A percentile compares a stretch with the other conserved stretches of the same genome.
phyloP scores from a whole-genome alignment of 1,284 basidiomycete genomes.

The Athelia psychrophila region DNA sequence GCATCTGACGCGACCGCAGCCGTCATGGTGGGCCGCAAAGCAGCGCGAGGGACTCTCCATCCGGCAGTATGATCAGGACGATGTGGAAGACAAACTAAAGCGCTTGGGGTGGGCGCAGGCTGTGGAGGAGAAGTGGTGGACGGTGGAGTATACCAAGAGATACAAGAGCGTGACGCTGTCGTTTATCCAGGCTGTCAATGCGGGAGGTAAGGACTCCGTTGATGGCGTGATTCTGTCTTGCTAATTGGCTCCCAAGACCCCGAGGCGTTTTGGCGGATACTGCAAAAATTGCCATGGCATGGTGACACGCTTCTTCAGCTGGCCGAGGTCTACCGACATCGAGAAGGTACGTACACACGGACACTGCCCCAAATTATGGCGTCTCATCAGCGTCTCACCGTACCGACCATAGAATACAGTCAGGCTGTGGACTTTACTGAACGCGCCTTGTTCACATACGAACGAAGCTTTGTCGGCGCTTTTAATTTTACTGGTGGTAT shows the following conservation, averaged over 20 bases:
- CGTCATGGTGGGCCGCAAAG: constrained; percentile 60
- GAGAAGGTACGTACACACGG: constrained; percentile 72
- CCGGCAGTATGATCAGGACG: constrained; percentile 52
- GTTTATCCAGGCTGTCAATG: constrained; percentile 78
- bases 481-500: constrained; percentile 81
- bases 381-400: too few species aligned
- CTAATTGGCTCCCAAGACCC: constrained; percentile 46
- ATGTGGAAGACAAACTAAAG: constrained; percentile 42
- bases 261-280: constrained; percentile 58
- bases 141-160: constrained; percentile 79
- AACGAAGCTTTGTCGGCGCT: constrained; percentile 79
- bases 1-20: constrained; percentile 59
- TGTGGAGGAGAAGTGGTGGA: constrained; percentile 76
- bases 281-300: constrained; percentile 74
- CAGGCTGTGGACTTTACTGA: constrained; percentile 85
- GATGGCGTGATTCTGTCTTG: background rate
- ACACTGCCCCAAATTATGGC: too few species aligned
- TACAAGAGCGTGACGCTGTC: constrained; percentile 80
- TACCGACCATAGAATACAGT: constrained; percentile 75
- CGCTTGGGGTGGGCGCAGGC: constrained; percentile 39
- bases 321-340: constrained; percentile 79
- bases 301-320: constrained; percentile 89
- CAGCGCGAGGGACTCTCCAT: constrained; percentile 71
- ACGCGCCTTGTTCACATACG: constrained; percentile 86
- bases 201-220: constrained; percentile 58